Conservation (phyloP, 2,329 filamentous ascomycete species). For the Colletotrichum sojae region DNA sequence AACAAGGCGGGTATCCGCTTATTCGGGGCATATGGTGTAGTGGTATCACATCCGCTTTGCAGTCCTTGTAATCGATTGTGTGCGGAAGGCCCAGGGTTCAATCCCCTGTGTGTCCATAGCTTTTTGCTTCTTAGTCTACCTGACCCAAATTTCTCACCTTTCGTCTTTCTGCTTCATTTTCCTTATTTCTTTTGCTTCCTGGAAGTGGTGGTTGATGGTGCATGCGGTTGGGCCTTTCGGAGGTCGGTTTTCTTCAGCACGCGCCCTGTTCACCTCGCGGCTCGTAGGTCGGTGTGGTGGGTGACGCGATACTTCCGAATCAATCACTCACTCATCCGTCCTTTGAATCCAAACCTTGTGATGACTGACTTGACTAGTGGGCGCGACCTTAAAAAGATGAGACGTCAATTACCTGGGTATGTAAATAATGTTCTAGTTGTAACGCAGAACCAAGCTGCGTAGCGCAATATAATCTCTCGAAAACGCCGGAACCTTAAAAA, state of each 20-base stretch:
- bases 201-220: too few relatives aligned
- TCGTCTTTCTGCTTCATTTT: background rate
- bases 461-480: background rate
- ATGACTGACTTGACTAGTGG: too few relatives aligned
- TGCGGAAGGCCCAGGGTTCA: slow-evolving; percentile 43
- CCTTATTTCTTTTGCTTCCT: background rate
- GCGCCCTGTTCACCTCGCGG: too few relatives aligned
- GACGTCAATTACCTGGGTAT: too few relatives aligned
- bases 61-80: slow-evolving; percentile 11
- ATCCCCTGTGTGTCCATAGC: slow-evolving; percentile 41
- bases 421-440: too few relatives aligned
- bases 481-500: slow-evolving; percentile 4
- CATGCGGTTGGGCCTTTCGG: too few relatives aligned
- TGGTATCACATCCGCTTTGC: slow-evolving; percentile 44
- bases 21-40: slow-evolving; percentile 43
- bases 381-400: too few relatives aligned
- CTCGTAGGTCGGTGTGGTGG: too few relatives aligned
- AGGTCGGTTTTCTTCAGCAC: too few relatives aligned
- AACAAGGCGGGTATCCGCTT: slow-evolving; percentile 23
- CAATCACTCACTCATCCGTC: too few relatives aligned
- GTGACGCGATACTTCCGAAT: too few relatives aligned
- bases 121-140: background rate
- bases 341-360: too few relatives aligned
- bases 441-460: slow-evolving; percentile 1
- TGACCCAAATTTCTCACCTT: background rate